Conservation (phyloP, 441 rosid species). For the Erodium texanum region DNA sequence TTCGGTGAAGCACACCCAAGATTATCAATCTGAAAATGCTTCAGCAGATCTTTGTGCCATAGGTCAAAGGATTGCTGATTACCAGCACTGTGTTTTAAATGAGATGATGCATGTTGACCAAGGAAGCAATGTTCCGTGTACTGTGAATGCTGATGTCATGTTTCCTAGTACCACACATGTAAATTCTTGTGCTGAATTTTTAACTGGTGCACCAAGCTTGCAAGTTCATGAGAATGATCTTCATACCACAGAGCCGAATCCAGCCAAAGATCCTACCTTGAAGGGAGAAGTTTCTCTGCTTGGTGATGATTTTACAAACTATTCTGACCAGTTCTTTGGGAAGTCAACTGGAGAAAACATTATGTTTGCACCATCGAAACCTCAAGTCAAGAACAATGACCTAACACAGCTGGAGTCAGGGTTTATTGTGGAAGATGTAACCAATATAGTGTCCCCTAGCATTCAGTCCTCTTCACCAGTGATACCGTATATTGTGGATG, state of each 20-base stretch:
- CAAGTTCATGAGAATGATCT: slow-evolving; percentile 16
- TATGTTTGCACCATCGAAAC: slow-evolving; percentile 20
- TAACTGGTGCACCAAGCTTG: slow-evolving; percentile 18
- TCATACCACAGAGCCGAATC: slow-evolving; percentile 19
- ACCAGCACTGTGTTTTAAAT: slow-evolving; percentile 18
- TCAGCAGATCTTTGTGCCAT: slow-evolving; percentile 14
- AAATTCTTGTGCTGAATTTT: slow-evolving; percentile 20
- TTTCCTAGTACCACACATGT: slow-evolving; percentile 22
- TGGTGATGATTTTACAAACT: slow-evolving; percentile 20
- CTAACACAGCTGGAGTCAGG: slow-evolving; percentile 23
- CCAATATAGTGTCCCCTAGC: slow-evolving; percentile 14
- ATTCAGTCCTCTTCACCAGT: slow-evolving; percentile 25
- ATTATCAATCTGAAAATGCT: slow-evolving; percentile 17
- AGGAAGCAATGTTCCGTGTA: slow-evolving; percentile 18
- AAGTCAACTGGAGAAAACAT: slow-evolving; percentile 21
- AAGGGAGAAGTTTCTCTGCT: slow-evolving; percentile 18
- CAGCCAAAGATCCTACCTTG: slow-evolving; percentile 17
- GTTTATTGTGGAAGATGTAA: slow-evolving; percentile 16
- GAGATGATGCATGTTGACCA: slow-evolving; percentile 19
- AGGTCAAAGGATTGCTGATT: slow-evolving; percentile 15
- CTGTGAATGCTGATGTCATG: slow-evolving; percentile 23
- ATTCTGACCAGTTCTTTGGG: slow-evolving; percentile 20
- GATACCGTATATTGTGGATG: slow-evolving; percentile 21
- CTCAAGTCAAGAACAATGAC: slow-evolving; percentile 22
- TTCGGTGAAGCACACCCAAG: slow-evolving; percentile 17